Evolutionary conservation across 257 asterid species (phyloP).

Genomic region (Salvia miltiorrhiza): DNA sequence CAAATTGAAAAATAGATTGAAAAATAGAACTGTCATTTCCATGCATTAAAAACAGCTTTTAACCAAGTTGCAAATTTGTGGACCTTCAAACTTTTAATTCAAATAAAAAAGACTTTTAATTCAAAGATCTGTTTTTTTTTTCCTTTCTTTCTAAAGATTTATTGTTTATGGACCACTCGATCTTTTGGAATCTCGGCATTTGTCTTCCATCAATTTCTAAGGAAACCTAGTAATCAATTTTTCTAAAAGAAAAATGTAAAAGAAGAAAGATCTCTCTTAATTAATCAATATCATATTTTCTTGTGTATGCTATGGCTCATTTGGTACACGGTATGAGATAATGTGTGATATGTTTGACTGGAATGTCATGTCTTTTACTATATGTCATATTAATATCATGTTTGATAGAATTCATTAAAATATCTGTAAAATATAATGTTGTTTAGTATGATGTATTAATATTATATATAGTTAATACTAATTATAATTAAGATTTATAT

Average conservation of each 20-base stretch:
- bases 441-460: too few species aligned
- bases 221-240: not conserved
- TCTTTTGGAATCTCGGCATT: not conserved
- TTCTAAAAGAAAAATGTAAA: not conserved
- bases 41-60: conserved; percentile 21
- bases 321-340: too few species aligned
- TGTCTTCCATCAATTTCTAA: not conserved
- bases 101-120: not conserved
- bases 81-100: conserved; percentile 24
- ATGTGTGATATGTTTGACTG: too few species aligned
- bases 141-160: not conserved
- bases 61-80: conserved; percentile 28
- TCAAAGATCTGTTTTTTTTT: too few species aligned
- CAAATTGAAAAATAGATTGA: not conserved
- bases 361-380: too few species aligned
- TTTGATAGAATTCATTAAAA: too few species aligned
- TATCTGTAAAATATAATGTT: too few species aligned
- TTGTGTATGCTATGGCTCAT: too few species aligned
- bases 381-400: too few species aligned
- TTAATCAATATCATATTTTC: not conserved
- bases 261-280: not conserved
- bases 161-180: conserved; percentile 21
- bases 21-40: not conserved
- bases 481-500: too few species aligned
- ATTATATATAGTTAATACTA: too few species aligned